Percentiles rank a stretch among this genome's conserved stretches.
Evolutionary conservation across 768 basidiomycete genomes (phyloP).

Genomic region (Ephemerocybe angulata): DNA sequence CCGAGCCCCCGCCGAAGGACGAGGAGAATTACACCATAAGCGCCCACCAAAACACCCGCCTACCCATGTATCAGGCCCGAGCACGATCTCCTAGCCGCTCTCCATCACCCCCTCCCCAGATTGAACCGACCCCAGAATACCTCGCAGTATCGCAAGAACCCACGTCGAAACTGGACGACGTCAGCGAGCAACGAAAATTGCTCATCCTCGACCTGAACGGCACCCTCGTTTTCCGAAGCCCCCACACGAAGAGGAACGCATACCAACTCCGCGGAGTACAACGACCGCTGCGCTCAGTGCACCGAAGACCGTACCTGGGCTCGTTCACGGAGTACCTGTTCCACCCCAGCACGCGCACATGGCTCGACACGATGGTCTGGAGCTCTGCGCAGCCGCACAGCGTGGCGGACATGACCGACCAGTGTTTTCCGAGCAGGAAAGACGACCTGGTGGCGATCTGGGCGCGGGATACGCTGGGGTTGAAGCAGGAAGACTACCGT

Average conservation of each 20-base stretch:
- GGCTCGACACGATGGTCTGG: constrained; percentile 89
- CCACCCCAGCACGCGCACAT: constrained; percentile 50
- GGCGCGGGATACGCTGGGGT: constrained; percentile 75
- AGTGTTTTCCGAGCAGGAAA: constrained; percentile 47
- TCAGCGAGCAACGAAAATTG: constrained; percentile 48
- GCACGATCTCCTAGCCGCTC: not conserved
- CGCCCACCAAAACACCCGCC: not conserved
- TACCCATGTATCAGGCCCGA: not conserved
- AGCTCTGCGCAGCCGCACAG: constrained; percentile 81
- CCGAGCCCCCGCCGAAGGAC: constrained; percentile 8
- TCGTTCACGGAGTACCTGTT: constrained; percentile 64
- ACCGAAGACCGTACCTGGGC: constrained; percentile 64
- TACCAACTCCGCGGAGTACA: constrained; percentile 18
- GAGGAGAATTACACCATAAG: not conserved
- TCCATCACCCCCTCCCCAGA: constrained; percentile 10
- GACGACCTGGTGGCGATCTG: constrained; percentile 58
- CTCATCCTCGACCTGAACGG: constrained; percentile 77
- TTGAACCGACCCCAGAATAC: constrained; percentile 30
- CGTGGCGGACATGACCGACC: constrained; percentile 70
- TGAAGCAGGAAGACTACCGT: constrained; percentile 64
- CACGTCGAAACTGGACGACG: constrained; percentile 23
- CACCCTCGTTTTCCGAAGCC: constrained; percentile 61
- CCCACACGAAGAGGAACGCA: constrained; percentile 28
- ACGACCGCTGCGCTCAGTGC: constrained; percentile 33
- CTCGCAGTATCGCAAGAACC: constrained; percentile 25